Percentiles rank a stretch among this genome's conserved stretches.
These are phyloP conservation scores for Fusarium scirpi DNA, from an alignment of 2,329 filamentous ascomycete genomes.

Conservation along the genomic window DNA sequence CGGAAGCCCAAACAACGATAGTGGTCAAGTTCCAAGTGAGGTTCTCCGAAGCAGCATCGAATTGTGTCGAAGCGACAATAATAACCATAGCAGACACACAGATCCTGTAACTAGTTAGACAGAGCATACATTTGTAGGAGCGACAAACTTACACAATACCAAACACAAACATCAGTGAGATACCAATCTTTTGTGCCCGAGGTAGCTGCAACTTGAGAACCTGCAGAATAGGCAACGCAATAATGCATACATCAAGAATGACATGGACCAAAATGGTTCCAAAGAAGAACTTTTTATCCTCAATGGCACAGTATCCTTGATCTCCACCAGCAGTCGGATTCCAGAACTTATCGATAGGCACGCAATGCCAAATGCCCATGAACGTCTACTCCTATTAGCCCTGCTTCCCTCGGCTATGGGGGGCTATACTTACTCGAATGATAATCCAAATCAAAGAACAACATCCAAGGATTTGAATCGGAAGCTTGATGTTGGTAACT, in stretches of 20 bases:
- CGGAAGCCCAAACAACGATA: constrained; percentile 43
- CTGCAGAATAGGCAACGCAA: constrained; percentile 49
- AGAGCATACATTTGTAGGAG: rapidly evolving
- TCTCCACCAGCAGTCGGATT: constrained; percentile 10
- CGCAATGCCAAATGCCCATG: constrained; percentile 37
- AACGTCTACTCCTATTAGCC: constrained; percentile 4
- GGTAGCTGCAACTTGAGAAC: constrained; percentile 49
- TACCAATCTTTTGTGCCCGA: constrained; percentile 44
- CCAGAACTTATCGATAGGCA: constrained; percentile 38
- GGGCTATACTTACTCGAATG: constrained; percentile 38
- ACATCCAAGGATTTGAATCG: constrained; percentile 45
- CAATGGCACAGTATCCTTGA: constrained; percentile 23
- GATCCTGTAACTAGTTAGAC: constrained; percentile 18
- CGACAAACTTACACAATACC: constrained; percentile 46
- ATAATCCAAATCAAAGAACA: constrained; percentile 46
- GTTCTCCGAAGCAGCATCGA: constrained; percentile 28
- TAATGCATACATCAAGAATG: constrained; percentile 49
- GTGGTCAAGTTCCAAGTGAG: constrained; percentile 41
- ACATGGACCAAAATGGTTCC: constrained; percentile 50
- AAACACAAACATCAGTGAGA: constrained; percentile 48
- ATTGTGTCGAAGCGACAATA: constrained; percentile 31
- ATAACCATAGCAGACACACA: constrained; percentile 41
- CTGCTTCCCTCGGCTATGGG: no score
- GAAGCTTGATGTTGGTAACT: constrained; percentile 42
- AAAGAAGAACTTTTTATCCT: constrained; percentile 52